These are phyloP conservation scores for Plantago elongata DNA, from an alignment of 257 asterid genomes.

Conservation along the genomic window DNA sequence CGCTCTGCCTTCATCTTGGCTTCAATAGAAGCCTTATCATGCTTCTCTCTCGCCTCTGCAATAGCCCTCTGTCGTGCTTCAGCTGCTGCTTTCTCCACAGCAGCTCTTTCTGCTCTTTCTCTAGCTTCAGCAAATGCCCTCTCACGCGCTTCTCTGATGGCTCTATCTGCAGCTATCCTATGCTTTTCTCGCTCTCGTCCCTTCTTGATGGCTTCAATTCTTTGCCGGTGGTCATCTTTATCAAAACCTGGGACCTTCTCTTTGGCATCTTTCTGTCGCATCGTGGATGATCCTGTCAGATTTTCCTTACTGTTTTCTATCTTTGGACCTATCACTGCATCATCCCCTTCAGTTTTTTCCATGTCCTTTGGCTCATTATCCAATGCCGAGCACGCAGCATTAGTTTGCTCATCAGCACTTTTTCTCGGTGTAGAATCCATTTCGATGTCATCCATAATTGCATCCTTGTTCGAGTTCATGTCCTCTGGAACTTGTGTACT, in stretches of 20 bases:
- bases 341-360: conserved; percentile 32
- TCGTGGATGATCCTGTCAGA: conserved; percentile 16
- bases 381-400: conserved; percentile 21
- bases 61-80: conserved; percentile 66
- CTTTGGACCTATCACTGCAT: conserved; percentile 26
- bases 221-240: conserved; percentile 37
- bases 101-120: conserved; percentile 91
- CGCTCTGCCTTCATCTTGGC: conserved; percentile 87
- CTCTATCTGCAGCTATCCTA: conserved; percentile 82
- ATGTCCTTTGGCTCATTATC: conserved; percentile 24
- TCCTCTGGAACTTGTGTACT: conserved; percentile 29
- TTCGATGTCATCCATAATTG: conserved; percentile 24
- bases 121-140: conserved; percentile 94
- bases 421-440: conserved; percentile 24
- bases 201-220: conserved; percentile 58
- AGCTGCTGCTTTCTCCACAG: conserved; percentile 78
- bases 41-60: conserved; percentile 70
- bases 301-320: conserved; percentile 31
- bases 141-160: conserved; percentile 93
- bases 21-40: conserved; percentile 47
- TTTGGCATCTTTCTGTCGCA: conserved; percentile 37
- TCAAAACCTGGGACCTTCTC: conserved; percentile 28
- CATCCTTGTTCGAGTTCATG: conserved; percentile 28
- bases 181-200: conserved; percentile 75
- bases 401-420: conserved; percentile 26